These are phyloP conservation scores for Colletotrichum graminicola DNA, from an alignment of 2,329 filamentous ascomycete genomes.

Conservation along the genomic window DNA sequence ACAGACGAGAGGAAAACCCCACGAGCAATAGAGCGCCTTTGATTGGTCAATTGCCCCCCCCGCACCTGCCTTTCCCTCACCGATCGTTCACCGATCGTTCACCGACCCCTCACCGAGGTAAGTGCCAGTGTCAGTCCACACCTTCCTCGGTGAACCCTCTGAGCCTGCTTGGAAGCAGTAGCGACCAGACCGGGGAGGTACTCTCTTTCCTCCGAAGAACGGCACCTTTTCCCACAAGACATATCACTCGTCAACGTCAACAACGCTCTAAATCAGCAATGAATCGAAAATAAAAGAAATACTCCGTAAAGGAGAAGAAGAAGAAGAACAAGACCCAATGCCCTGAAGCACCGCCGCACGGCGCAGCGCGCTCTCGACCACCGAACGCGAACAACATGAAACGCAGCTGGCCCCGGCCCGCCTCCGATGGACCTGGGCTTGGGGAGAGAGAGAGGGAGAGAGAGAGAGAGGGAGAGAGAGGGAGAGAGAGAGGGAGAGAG, in stretches of 20 bases:
- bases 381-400: neutral
- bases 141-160: neutral
- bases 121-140: neutral
- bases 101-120: neutral
- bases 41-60: neutral
- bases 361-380: neutral
- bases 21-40: neutral
- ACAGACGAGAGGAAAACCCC: neutral
- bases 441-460: too few species aligned
- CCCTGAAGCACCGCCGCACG: neutral
- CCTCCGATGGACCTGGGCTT: neutral
- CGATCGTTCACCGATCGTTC: neutral
- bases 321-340: neutral
- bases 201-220: neutral
- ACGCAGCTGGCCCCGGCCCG: conserved; percentile 6
- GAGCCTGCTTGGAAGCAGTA: too few species aligned
- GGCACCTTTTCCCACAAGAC: neutral
- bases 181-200: neutral
- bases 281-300: too few species aligned
- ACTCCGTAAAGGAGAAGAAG: too few species aligned
- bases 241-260: neutral
- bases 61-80: neutral
- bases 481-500: too few species aligned
- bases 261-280: neutral
- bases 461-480: neutral